phyloP scores from a whole-genome alignment of 208 protist species.

The Wallacemonas sp. region DNA sequence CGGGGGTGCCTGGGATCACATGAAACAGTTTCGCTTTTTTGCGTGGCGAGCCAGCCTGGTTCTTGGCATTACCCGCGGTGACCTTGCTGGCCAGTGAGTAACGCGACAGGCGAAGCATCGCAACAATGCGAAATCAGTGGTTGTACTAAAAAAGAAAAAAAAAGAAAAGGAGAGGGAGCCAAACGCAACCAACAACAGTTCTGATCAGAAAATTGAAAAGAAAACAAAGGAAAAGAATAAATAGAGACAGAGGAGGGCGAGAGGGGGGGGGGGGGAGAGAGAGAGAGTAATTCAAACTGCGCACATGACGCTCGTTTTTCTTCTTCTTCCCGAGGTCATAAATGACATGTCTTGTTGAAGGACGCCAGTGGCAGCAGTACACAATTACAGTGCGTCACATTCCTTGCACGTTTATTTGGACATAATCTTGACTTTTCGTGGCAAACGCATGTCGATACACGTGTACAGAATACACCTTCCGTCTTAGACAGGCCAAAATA shows the following conservation, averaged over 20 bases:
- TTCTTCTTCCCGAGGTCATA: too few relatives aligned
- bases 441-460: too few relatives aligned
- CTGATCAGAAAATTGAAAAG: too few relatives aligned
- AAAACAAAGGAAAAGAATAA: conserved; percentile 12
- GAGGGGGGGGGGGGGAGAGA: background rate
- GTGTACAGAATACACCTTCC: too few relatives aligned
- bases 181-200: too few relatives aligned
- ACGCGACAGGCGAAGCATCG: conserved; percentile 51
- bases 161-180: background rate
- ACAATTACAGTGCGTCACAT: too few relatives aligned
- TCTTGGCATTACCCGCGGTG: conserved; percentile 79
- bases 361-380: too few relatives aligned
- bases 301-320: too few relatives aligned
- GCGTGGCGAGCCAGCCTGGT: conserved; percentile 67
- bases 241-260: conserved; percentile 13
- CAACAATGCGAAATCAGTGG: background rate
- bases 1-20: conserved; percentile 72
- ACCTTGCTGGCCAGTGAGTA: conserved; percentile 63
- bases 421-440: too few relatives aligned
- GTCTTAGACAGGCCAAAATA: too few relatives aligned
- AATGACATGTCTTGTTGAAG: too few relatives aligned
- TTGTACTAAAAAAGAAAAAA: background rate
- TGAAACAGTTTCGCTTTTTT: conserved; percentile 73
- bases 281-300: conserved; percentile 12
- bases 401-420: too few relatives aligned